Base-by-base conservation (phyloP, 2,329 filamentous ascomycete species). In the Dendrostoma leiphaemia region DNA sequence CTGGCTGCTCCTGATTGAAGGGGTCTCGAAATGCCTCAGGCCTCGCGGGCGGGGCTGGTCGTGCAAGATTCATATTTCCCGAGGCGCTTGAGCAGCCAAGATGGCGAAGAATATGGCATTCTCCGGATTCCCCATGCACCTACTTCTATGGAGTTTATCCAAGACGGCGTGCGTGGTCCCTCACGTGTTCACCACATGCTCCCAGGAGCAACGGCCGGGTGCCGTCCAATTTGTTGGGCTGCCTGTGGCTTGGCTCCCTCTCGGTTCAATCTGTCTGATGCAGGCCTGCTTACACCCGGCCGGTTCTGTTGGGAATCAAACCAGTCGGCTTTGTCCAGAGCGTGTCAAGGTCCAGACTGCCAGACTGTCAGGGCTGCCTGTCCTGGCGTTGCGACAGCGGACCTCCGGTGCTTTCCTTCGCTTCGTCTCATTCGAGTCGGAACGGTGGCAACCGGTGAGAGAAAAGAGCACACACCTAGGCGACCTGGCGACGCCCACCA, bases 191-290 rank as follows among this genome's bases (percentile, higher is more conserved):
- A n/a, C n/a, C n/a, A n/a, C n/a, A n/a, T n/a, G n/a, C n/a, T n/a
- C n/a, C n/a, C n/a, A n/a, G n/a, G n/a, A n/a, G n/a, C n/a, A n/a
- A n/a, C n/a, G n/a, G n/a, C n/a, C n/a, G n/a, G n/a, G n/a, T n/a
- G n/a, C 2, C 6, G 23, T 34, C 23, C 12, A 29, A 28, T 31
- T 37, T 28, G 43, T 52, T 46, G 43, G 35, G 34, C 28, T 13
- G 15, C 45, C 45, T n/a, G n/a, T n/a, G n/a, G n/a, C n/a, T n/a
- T n/a, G 50, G 41, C 24, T 52, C n/a, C 50, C 50, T 51, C 54
- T n/a, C 34, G 15, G 7, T 9, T n/a, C 10, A 24, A 13, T 3
- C 2, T n/a, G n/a, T 21, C 17, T 19, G 35, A 49, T 19, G 51
- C 12, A 15, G 51, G 54, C 26, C 51, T 32, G 51, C 51, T 54